Base-by-base conservation (phyloP, 2,329 filamentous ascomycete genomes). In the Pezicula radicicola region DNA sequence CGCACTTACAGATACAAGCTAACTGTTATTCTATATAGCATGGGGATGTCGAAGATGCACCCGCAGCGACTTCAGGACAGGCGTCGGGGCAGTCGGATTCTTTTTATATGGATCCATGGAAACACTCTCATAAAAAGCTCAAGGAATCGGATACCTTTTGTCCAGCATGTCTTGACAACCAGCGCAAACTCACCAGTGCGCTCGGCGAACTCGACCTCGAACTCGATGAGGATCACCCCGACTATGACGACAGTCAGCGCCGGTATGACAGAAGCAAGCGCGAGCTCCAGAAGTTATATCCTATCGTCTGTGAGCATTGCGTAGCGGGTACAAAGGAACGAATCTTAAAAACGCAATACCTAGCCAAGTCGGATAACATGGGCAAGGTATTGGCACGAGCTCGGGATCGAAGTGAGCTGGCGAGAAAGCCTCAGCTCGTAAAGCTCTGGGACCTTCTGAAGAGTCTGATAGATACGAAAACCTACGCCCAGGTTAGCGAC, bases 1-100 rank as follows among this genome's bases (percentile, higher is more conserved):
- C 10, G 30, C 4, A 33, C 9, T 13, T 10, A 7, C 9, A 12
- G 30, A 33, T 13, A 33, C 30, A 33, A 33, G 30, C 30, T 33
- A 4, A 33, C 12, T 10, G 30, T 33, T 33, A 33, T 50, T 46
- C 18, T 15, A 19, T 53, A 3, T 63, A 94, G 88, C 83, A 90
- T 67, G 93, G 93, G 63, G 85, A 95, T 47, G 94, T 97, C 59
- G 88, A 89, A 51, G 93, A 99, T 69, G 90, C 92, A 25, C 91
- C 90, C 2, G 76, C 85, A 21, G 72, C 78, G 18, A 81, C 81
- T 53, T 79, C 77, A n/a, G 71, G n/a, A 13, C 18, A 73, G 45
- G 68, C 69, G 55, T 68, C 73, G 66, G 70, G 55, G 64, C 68
- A 37, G 65, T 71, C n/a, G 70, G 72, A 52, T 85, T 75, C 66